Evolutionary conservation across 2,329 filamentous ascomycete genomes (phyloP), one percentile per base, ranked within the genome.

Genomic region (Fonsecaea erecta): DNA sequence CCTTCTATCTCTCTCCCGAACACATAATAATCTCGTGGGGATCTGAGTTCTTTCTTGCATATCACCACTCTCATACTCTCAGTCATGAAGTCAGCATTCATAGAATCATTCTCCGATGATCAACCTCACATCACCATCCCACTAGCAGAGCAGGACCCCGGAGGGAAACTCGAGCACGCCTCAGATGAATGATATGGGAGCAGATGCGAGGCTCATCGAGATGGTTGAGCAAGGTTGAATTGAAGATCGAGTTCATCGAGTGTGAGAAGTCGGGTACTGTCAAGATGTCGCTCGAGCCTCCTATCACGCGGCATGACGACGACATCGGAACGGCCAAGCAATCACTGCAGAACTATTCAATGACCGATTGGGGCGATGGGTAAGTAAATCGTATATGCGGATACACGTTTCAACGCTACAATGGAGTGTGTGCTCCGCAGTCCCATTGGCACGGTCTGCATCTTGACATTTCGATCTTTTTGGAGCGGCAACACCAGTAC

Each of bases 401-500:
- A 4, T 51, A 7, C 4, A 37, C 16, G 18, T 26, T 21, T 26
- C 12, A 24, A 52, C 40, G 24, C 28, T n/a, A 34, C 21, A 24
- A 55, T 32, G 24, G 46, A 6, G 8, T 55, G 56, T n/a, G 62
- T 60, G 48, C 30, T 54, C 30, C 26, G 55, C 30, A 60, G 9
- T 59, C 52, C 51, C 37, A 52, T 9, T 18, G 28, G 28, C 62
- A 60, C 24, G 59, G 62, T 28, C 30, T 16, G 3, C 18, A 46
- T 18, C 32, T 60, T 16, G 48, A 64, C 14, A 52, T n/a, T 2
- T 26, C 51, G n/a, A 35, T 60, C 9, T 16, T 64, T n/a, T 37
- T 60, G 24, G 46, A n/a, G 46, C 8, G 53, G 62, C 52, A 46
- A 55, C 21, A 60, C 43, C 52, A 48, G 60, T n/a, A 21, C 30